Base-by-base conservation (phyloP, 2,329 filamentous ascomycete genomes). In the Botrytis byssoidea region DNA sequence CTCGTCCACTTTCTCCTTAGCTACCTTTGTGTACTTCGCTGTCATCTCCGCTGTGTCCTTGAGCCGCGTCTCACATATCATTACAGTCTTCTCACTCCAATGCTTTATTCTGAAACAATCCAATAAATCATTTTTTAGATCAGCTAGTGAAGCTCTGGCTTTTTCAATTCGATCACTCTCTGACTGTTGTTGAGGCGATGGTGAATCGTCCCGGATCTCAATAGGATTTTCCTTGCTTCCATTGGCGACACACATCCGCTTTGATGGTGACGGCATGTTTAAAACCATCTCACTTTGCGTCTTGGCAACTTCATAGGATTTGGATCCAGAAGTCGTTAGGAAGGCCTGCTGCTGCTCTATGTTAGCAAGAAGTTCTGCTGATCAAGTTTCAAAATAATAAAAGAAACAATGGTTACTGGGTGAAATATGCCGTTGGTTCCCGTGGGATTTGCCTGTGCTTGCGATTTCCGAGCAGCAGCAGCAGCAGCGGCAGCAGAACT, bases 71-170 rank as follows among this genome's bases (percentile, higher is more conserved):
- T 22, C 29, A 2, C 22, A 10, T 32, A 4, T 2, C 1, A 20
- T 3, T 60, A 20, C 29, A 35, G 1, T 6, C 18, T 9, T 25
- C 18, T 35, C 20, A 48, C 20, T 25, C 20, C 8, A 48, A 3
- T 1, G 0, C 46, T 22, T 48, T 25, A 25, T 25, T 48, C 4
- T 4, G 46, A 4, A 1, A 48, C 46, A 48, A 4, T 9, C 22
- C 46, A 48, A 14, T 2, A 2, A 0, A 3, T 3, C n/a, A 5
- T 16, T 16, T 16, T 6, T 6, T n/a, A 55, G 25, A 55, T 0
- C 10, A 22, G 20, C 32, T 25, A 60, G 12, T 35, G 9, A 20
- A 20, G 4, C 32, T 35, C 32, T 35, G 29, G 9, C 3, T 57
- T 12, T 5, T 35, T 22, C 18, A 29, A 32, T 35, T 32, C 55